Conservation (phyloP, 1,139 yeast genomes). For the Hansenula lynferdii region DNA sequence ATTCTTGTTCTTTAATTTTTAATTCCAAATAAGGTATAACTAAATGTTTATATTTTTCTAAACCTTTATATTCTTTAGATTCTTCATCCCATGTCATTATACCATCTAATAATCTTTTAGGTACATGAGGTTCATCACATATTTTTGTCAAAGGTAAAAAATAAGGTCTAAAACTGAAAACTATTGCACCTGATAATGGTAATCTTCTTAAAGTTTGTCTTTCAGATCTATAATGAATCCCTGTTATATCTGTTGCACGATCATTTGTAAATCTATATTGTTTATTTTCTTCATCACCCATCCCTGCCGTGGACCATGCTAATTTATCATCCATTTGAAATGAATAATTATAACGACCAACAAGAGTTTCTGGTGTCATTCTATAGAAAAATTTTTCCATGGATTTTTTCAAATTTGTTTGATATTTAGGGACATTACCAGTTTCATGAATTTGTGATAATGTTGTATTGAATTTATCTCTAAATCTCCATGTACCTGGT, state of each 20-base stretch:
- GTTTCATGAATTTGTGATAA: slow-evolving; percentile 48
- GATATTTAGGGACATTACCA: slow-evolving; percentile 58
- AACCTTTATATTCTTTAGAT: slow-evolving; percentile 53
- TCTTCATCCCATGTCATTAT: slow-evolving; percentile 50
- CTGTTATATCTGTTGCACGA: slow-evolving; percentile 42
- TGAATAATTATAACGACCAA: slow-evolving; percentile 56
- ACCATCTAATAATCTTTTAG: slow-evolving; percentile 49
- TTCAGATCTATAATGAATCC: slow-evolving; percentile 50
- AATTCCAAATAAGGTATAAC: slow-evolving; percentile 47
- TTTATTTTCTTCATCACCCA: slow-evolving; percentile 46
- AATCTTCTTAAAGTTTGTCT: slow-evolving; percentile 59
- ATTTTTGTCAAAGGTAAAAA: slow-evolving; percentile 46
- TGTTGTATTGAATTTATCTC: slow-evolving; percentile 46
- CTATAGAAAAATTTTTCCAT: slow-evolving; percentile 57
- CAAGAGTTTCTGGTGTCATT: slow-evolving; percentile 46
- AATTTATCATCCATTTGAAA: slow-evolving; percentile 54
- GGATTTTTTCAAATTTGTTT: slow-evolving; percentile 45
- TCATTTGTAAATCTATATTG: slow-evolving; percentile 41
- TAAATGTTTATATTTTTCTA: slow-evolving; percentile 43
- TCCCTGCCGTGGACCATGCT: slow-evolving; percentile 51
- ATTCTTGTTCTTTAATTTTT: slow-evolving; percentile 45
- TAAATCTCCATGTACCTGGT: slow-evolving; percentile 57
- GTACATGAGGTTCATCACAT: slow-evolving; percentile 50
- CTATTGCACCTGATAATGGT: slow-evolving; percentile 52
- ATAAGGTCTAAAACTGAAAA: slow-evolving; percentile 55